Base-by-base conservation (phyloP, 1,284 basidiomycete genomes). In the Trichosporon sp. region DNA sequence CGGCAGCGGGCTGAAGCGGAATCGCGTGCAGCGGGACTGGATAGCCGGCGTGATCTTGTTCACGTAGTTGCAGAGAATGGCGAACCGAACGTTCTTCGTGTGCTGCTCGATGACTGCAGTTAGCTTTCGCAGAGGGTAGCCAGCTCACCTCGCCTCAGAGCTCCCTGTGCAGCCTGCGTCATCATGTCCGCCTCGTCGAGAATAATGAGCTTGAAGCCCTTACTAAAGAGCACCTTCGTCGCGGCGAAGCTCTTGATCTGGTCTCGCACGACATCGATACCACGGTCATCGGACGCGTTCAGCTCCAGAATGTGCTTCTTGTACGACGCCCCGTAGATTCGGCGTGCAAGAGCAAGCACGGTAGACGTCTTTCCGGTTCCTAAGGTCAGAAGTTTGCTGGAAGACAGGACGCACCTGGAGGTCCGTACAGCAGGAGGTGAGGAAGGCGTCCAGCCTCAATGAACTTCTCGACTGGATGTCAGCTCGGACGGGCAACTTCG, bases 131-230 rank as follows among this genome's bases (percentile, higher is more conserved):
- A 35, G 14, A 2, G 4, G 10, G 32, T 16, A 63, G 21, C 12
- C 0, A 21, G 75, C 83, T 69, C 32, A 88, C 87, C 87, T 79
- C 96, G 91, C 37, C 96, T 91, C 38, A 99, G 88, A 19, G 97
- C 97, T 2, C 94, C 93, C 82, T 99, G 97, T 0, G 97, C 97
- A 56, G 93, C 92, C 74, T 95, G 92, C 0, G 97, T 99, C 97
- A 99, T 99, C 91, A 97, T 97, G 86, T 99, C 97, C 21, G 97
- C 97, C 84, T 99, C 97, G 78, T 99, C 97, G 32, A 99, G 89
- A 71, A 99, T 91, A 82, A 99, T 97, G 79, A 99, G 90, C 83
- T 99, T 99, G 89, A 92, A 98, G 32, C 93, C 93, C 77, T 94
- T 94, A 5, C 93, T 90, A 78, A 87, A 88, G 51, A 98, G 86